Conservation (phyloP, 495 filamentous ascomycete genomes). For the Sporormia fimetaria region DNA sequence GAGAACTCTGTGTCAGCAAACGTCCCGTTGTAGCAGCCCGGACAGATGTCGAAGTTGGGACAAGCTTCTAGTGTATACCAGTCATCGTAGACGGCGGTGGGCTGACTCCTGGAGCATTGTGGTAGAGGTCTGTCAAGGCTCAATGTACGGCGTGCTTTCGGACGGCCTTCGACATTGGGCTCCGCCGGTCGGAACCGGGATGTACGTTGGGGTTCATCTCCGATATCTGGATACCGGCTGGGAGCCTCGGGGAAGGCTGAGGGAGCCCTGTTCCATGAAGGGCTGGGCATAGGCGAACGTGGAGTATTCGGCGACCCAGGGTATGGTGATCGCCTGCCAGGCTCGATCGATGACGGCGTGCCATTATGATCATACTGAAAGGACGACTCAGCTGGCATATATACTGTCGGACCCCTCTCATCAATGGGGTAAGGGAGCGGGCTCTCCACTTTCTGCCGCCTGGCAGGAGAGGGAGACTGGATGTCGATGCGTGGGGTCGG, state of each 20-base stretch:
- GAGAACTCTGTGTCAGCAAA: conserved; percentile 45
- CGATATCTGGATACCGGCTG: neutral
- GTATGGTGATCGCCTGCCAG: conserved; percentile 2
- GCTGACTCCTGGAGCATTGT: conserved; percentile 43
- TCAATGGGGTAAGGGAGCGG: conserved; percentile 23
- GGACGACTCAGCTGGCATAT: conserved; percentile 20
- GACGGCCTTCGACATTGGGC: conserved; percentile 20
- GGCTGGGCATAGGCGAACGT: conserved; percentile 7
- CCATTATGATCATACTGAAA: conserved; percentile 17
- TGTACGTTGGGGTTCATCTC: neutral
- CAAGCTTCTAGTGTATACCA: conserved; percentile 54
- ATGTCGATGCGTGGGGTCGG: conserved; percentile 20
- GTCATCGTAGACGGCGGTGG: conserved; percentile 43
- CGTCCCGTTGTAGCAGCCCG: conserved; percentile 44
- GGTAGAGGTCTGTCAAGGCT: conserved; percentile 31
- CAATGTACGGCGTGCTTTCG: conserved; percentile 4
- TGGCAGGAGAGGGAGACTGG: conserved; percentile 18
- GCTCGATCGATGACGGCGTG: neutral
- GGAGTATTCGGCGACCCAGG: conserved; percentile 8
- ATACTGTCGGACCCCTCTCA: conserved; percentile 9
- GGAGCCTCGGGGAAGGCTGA: conserved; percentile 6
- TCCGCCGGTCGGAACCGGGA: conserved; percentile 1
- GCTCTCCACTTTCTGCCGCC: conserved; percentile 6
- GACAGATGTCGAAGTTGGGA: conserved; percentile 51
- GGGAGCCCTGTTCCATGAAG: conserved; percentile 7